phyloP scores from a whole-genome alignment of 2,329 filamentous ascomycete genomes.

The Metarhizium brunneum region DNA sequence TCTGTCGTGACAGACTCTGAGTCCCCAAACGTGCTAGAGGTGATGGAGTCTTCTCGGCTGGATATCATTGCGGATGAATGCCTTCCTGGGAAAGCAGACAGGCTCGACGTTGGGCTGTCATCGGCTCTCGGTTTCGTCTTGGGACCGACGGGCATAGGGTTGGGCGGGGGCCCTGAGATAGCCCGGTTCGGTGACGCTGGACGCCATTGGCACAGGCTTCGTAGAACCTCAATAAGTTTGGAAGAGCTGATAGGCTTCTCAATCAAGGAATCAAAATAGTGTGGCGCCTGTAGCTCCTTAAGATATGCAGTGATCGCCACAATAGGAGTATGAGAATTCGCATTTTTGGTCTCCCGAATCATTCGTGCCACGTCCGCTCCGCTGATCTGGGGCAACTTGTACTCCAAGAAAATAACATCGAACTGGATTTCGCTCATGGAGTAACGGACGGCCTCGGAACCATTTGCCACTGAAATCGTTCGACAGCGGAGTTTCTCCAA shows the following conservation, averaged over 20 bases:
- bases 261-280: slow-evolving; percentile 91
- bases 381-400: slow-evolving; percentile 88
- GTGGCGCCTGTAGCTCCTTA: slow-evolving; percentile 90
- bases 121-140: slow-evolving; percentile 56
- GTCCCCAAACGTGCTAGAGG: slow-evolving; percentile 81
- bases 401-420: slow-evolving; percentile 97
- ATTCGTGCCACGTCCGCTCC: slow-evolving; percentile 93
- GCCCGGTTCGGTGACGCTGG: slow-evolving; percentile 48
- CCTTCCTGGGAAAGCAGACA: slow-evolving; percentile 59
- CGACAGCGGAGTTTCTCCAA: slow-evolving; percentile 92
- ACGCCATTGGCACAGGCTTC: slow-evolving; percentile 88
- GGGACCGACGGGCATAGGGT: slow-evolving; percentile 53
- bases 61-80: slow-evolving; percentile 72
- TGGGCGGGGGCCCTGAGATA: slow-evolving; percentile 37
- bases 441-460: slow-evolving; percentile 84
- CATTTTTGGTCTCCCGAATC: slow-evolving; percentile 94
- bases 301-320: slow-evolving; percentile 95
- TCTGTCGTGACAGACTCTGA: slow-evolving; percentile 70
- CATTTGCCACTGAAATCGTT: slow-evolving; percentile 84
- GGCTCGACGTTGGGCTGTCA: slow-evolving; percentile 77
- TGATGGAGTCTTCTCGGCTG: slow-evolving; percentile 81
- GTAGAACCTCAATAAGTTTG: slow-evolving; percentile 82
- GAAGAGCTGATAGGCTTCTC: slow-evolving; percentile 93
- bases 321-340: slow-evolving; percentile 89
- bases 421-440: slow-evolving; percentile 97